Evolutionary conservation across 2,329 filamentous ascomycete species (phyloP), one percentile per base, ranked within the genome.

Genomic region (Arthrobotrys iridis): DNA sequence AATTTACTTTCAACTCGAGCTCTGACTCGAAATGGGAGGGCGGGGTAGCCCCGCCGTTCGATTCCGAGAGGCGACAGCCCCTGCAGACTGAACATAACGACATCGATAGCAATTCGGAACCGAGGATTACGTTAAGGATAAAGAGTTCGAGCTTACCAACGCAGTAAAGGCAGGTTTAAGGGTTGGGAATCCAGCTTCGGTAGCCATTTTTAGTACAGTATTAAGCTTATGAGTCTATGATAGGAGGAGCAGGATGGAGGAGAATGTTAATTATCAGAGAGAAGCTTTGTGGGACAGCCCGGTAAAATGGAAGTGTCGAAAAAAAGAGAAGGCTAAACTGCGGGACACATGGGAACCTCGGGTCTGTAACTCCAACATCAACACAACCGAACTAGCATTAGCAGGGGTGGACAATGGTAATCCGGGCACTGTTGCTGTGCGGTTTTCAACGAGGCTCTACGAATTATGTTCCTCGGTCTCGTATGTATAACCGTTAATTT

Each of bases 81-180:
- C n/a, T 6, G 24, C 15, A 68, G 33, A n/a, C 13, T 5, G 22
- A 10, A 18, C 35, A 57, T 57, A 66, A 66, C 62, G 48, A 57
- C 15, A 66, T 30, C 18, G 28, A 40, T 58, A 58, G 65, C 65
- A 20, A 43, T 70, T 70, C 65, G 65, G 65, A 70, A 70, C 58
- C 37, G n/a, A n/a, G n/a, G n/a, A 59, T 59, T 28, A 60, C 43
- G 55, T 55, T 70, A 60, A 40, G 45, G 18, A 26, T 26, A 28
- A 24, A 41, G 24, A 26, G 37, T 7, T 18, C 8, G 13, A n/a
- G 57, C 45, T 40, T 57, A 74, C 70, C 55, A 74, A 30, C 40
- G 28, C 52, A n/a, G 70, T 66, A 18, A 74, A 74, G 13, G 70
- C 70, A 15, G 70, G 70, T 22, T 66, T 55, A 13, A 74, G 70